phyloP scores from a whole-genome alignment of 306 rosid species.

The Ceratonia siliqua region DNA sequence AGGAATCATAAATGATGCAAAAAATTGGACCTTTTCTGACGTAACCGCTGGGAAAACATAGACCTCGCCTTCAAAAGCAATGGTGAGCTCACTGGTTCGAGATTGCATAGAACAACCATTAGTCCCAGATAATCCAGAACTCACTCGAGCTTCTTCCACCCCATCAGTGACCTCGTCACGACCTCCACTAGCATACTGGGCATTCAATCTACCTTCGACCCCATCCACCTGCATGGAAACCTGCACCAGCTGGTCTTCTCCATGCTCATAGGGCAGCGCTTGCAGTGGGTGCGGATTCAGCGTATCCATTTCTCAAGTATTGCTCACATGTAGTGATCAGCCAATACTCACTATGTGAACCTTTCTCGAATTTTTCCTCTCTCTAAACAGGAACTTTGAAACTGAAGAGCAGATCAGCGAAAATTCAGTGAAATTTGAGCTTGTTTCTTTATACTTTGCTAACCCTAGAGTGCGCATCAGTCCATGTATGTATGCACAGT shows the following conservation, averaged over 20 bases:
- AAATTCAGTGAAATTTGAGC: slow-evolving; percentile 10
- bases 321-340: not conserved
- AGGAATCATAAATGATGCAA: not conserved
- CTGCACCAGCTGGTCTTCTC: not conserved
- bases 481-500: not conserved
- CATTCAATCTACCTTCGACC: not conserved
- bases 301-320: slow-evolving; percentile 42
- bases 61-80: slow-evolving; percentile 71
- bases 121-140: not conserved
- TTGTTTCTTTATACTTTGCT: not conserved
- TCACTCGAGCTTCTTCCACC: slow-evolving; percentile 26
- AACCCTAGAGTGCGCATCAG: not conserved
- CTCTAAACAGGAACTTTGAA: slow-evolving; percentile 26
- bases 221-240: slow-evolving; percentile 36
- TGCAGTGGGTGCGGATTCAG: slow-evolving; percentile 38
- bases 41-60: slow-evolving; percentile 74
- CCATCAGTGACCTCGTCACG: slow-evolving; percentile 29
- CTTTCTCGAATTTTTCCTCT: slow-evolving; percentile 9
- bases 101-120: slow-evolving; percentile 20
- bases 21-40: slow-evolving; percentile 52
- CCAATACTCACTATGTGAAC: not conserved
- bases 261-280: slow-evolving; percentile 31
- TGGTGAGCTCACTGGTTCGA: slow-evolving; percentile 67
- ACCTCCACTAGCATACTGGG: slow-evolving; percentile 33
- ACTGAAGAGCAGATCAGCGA: not conserved